Percentiles rank a stretch among this genome's conserved stretches.
Conservation (phyloP, 2,329 filamentous ascomycete species). For the Penicillium corylophilum region DNA sequence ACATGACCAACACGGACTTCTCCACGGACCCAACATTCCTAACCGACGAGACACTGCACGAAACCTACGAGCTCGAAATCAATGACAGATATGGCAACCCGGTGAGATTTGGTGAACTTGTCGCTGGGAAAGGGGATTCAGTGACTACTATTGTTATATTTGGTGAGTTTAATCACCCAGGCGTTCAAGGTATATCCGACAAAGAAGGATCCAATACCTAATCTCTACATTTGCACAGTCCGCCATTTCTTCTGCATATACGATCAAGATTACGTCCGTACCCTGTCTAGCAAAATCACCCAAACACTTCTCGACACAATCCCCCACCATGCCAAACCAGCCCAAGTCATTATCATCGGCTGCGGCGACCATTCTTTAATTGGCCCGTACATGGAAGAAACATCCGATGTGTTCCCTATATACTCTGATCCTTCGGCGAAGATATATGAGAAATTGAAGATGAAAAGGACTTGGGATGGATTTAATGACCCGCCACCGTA, state of each 20-base stretch:
- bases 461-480: slow-evolving; percentile 13
- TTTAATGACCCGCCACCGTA: slow-evolving; percentile 16
- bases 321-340: slow-evolving; percentile 12
- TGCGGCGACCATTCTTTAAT: slow-evolving; percentile 22
- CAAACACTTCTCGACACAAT: slow-evolving; percentile 16
- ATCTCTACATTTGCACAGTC: too few species aligned
- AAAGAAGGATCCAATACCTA: not conserved
- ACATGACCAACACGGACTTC: slow-evolving; percentile 1
- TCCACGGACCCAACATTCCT: slow-evolving; percentile 5
- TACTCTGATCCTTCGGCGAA: slow-evolving; percentile 19
- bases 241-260: slow-evolving; percentile 27
- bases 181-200: not conserved
- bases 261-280: slow-evolving; percentile 24
- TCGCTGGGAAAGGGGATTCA: slow-evolving; percentile 21
- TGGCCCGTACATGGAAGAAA: slow-evolving; percentile 22
- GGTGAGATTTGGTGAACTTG: slow-evolving; percentile 25
- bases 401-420: slow-evolving; percentile 15
- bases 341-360: slow-evolving; percentile 25
- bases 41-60: slow-evolving; percentile 16
- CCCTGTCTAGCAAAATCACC: slow-evolving; percentile 12
- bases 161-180: slow-evolving; percentile 6
- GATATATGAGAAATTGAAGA: slow-evolving; percentile 21
- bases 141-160: slow-evolving; percentile 24
- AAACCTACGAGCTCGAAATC: slow-evolving; percentile 25
- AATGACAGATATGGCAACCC: slow-evolving; percentile 10